Percentiles rank a stretch among this genome's conserved stretches.
Evolutionary conservation across 1,284 basidiomycete species (phyloP).

Genomic region (Apiotrichum mycotoxinovorans): DNA sequence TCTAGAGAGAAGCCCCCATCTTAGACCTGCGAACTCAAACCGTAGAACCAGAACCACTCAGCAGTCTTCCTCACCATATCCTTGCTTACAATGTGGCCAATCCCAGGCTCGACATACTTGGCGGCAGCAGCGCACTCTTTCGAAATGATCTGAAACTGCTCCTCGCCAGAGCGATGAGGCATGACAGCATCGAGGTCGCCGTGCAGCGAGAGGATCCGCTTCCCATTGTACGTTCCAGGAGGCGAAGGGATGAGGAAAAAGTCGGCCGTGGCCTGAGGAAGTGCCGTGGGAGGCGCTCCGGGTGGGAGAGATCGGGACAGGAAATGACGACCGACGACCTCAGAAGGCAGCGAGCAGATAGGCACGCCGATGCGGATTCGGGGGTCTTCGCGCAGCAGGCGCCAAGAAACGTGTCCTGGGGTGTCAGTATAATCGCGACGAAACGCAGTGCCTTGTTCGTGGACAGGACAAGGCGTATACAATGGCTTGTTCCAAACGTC

Average conservation of each 20-base stretch:
- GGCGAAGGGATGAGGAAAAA: constrained; percentile 56
- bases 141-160: constrained; percentile 2
- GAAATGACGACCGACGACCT: constrained; percentile 56
- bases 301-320: constrained; percentile 59
- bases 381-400: constrained; percentile 56
- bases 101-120: background rate
- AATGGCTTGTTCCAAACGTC: no score
- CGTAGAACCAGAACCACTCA: constrained; percentile 10
- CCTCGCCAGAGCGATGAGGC: constrained; percentile 28
- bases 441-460: no score
- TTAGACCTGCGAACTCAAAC: background rate
- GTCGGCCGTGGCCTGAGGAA: constrained; percentile 51
- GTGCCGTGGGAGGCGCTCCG: constrained; percentile 57
- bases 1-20: background rate
- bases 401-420: constrained; percentile 9
- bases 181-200: constrained; percentile 51
- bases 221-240: constrained; percentile 58
- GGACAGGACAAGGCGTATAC: no score
- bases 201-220: constrained; percentile 67
- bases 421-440: no score
- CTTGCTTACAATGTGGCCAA: constrained; percentile 5
- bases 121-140: background rate
- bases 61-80: constrained; percentile 3
- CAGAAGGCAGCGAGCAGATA: constrained; percentile 71
- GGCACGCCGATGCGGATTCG: constrained; percentile 69